These are phyloP conservation scores for Ceriops decandra DNA, from an alignment of 345 rosid genomes.

Conservation along the genomic window DNA sequence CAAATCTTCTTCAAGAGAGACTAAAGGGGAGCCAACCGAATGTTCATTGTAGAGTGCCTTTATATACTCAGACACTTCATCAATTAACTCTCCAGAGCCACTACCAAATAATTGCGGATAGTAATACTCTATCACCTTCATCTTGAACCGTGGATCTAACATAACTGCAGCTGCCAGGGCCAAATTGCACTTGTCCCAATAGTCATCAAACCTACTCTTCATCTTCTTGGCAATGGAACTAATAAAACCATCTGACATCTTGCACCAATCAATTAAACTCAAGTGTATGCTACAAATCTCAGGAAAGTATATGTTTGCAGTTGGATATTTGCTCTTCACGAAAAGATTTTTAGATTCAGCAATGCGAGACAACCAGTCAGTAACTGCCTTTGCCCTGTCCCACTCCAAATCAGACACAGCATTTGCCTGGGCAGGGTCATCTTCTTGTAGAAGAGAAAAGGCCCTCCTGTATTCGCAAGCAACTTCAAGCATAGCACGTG, in stretches of 20 bases:
- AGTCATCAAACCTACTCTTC: slow-evolving; percentile 61
- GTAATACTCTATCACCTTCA: slow-evolving; percentile 77
- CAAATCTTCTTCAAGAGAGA: slow-evolving; percentile 49
- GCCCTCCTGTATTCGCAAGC: slow-evolving; percentile 46
- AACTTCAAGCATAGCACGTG: slow-evolving; percentile 61
- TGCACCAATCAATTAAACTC: slow-evolving; percentile 67
- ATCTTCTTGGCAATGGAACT: slow-evolving; percentile 52
- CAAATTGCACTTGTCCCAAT: slow-evolving; percentile 68
- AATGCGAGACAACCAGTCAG: slow-evolving; percentile 55
- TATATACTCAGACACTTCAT: slow-evolving; percentile 52
- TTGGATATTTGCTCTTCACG: slow-evolving; percentile 41
- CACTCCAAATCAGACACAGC: slow-evolving; percentile 67
- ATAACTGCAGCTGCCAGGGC: slow-evolving; percentile 67
- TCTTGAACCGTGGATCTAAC: slow-evolving; percentile 79
- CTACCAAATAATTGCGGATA: slow-evolving; percentile 56
- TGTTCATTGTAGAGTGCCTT: slow-evolving; percentile 66
- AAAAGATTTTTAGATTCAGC: slow-evolving; percentile 50
- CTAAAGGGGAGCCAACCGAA: slow-evolving; percentile 58
- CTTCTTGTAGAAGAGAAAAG: slow-evolving; percentile 45
- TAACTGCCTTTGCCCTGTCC: slow-evolving; percentile 41
- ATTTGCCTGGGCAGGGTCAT: slow-evolving; percentile 27
- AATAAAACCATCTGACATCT: slow-evolving; percentile 54
- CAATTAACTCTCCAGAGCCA: slow-evolving; percentile 48
- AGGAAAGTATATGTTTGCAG: slow-evolving; percentile 62
- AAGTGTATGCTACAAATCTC: slow-evolving; percentile 64